A percentile compares a stretch with the other conserved stretches of the same genome.
phyloP scores from a whole-genome alignment of 192 early-diverging fungal genomes.

The Umbelopsis isabellina region DNA sequence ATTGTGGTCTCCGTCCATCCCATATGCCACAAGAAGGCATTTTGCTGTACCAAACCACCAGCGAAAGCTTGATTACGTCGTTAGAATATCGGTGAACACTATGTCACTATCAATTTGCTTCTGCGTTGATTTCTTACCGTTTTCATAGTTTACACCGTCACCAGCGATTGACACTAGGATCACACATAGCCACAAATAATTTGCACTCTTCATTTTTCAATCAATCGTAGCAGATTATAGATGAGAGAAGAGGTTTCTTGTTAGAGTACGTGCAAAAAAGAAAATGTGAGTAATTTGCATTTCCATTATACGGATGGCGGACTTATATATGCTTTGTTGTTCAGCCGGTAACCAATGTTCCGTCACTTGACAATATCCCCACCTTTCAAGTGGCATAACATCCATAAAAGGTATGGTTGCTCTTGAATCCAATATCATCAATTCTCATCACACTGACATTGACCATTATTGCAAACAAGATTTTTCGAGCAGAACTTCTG shows the following conservation, averaged over 20 bases:
- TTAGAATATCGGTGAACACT: not conserved
- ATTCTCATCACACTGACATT: too few species aligned
- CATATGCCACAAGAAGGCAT: constrained; percentile 19
- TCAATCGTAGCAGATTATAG: not conserved
- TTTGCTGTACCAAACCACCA: constrained; percentile 20
- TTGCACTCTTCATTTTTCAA: constrained; percentile 11
- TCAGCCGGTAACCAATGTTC: constrained; percentile 2
- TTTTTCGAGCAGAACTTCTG: too few species aligned
- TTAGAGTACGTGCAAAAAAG: not conserved
- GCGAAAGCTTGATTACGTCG: not conserved
- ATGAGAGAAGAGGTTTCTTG: not conserved
- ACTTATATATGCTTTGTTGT: constrained; percentile 5
- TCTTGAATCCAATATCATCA: too few species aligned
- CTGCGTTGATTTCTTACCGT: not conserved
- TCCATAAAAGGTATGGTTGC: too few species aligned
- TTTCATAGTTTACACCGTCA: constrained; percentile 28
- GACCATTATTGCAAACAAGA: too few species aligned
- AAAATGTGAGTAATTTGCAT: not conserved
- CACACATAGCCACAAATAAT: constrained; percentile 6
- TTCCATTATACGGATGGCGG: not conserved
- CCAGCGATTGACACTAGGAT: constrained; percentile 20
- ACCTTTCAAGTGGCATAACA: too few species aligned
- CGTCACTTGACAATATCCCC: not conserved
- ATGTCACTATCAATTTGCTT: too few species aligned
- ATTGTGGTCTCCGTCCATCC: not conserved